Base-by-base conservation (phyloP, 306 rosid genomes). In the Mimosa bimucronata region DNA sequence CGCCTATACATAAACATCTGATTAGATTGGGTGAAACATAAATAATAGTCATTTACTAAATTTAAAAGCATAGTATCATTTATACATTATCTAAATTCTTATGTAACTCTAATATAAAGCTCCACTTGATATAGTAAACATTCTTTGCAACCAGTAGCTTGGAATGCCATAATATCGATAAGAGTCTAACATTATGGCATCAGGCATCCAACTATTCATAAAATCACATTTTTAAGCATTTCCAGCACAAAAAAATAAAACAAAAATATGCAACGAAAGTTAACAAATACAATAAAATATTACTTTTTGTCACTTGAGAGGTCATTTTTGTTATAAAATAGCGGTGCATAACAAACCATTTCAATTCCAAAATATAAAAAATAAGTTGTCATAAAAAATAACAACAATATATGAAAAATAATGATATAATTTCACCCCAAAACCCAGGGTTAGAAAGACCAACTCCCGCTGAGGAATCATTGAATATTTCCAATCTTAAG, bases 181-280 rank as follows among this genome's bases (percentile, higher is more conserved):
- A 3, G 94, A 90, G 85, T 91, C 38, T 26, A 91, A 93, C 45
- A 88, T 91, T 14, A 93, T 91, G 79, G 93, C 92, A 84, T 91
- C 97, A 2, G 98, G 93, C 15, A 60, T 80, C 98, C 97, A 90
- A 75, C 98, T 84, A 50, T 66, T n/a, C 42, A 73, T 21, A 23
- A 58, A 18, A 50, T 15, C 15, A 5, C 1, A n/a, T n/a, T 50
- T 50, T 50, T 50, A 2, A 50, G 18, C 14, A 6, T 50, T 50
- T 15, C 38, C 5, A 34, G 38, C 38, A 34, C 3, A 50, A 50
- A 15, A 4, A 50, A n/a, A n/a, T n/a, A 0, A 5, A 50, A 18
- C 2, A 46, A 3, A 2, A 10, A 46, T 46, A 46, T 21, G 0
- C 11, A 25, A 23, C 3, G 7, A 50, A 3, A 58, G 2, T 0